Evolutionary conservation across 345 rosid genomes (phyloP), one percentile per base, ranked within the genome.

Genomic region (Erucastrum elatum): DNA sequence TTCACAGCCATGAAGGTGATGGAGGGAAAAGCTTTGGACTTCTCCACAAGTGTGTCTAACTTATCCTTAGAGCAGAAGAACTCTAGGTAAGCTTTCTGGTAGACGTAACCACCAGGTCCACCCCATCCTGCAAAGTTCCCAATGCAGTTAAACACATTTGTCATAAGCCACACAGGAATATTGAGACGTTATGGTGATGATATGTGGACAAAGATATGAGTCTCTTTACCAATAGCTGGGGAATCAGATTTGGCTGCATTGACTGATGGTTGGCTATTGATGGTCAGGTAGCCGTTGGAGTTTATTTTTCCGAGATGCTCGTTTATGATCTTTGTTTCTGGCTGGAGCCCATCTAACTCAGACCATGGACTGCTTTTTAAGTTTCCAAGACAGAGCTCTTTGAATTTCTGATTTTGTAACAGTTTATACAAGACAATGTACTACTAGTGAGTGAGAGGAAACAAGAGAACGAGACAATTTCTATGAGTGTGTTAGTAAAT

Each of bases 261-360:
- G 77, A 95, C 90, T 8, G 99, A 93, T 37, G 97, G 98, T 78
- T 95, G 99, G 86, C 99, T 95, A 80, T 95, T 95, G 86, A 93
- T 89, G 15, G 98, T 93, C 75, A 95, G 80, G 89, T 87, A 91
- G 76, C 98, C 98, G 72, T 87, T 89, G 86, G 84, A 71, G 85
- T 95, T 95, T 82, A 95, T 84, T 85, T 81, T 90, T 33, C 92
- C 96, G 11, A 95, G 93, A 6, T 87, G 85, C 82, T 90, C 97
- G 77, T 91, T 84, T 35, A 95, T 95, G 84, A 95, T 88, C 79
- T 84, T 93, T 62, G 99, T 95, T 88, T 93, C 99, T 13, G 94
- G 91, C 82, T 89, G 96, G 80, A 95, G 92, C 68, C 94, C 91
- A 53, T 95, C 96, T 61, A 95, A 72, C 72, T 95, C 99, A 46